These are phyloP conservation scores for Phanerochaete sordida DNA, from an alignment of 768 basidiomycete genomes.

Conservation along the genomic window DNA sequence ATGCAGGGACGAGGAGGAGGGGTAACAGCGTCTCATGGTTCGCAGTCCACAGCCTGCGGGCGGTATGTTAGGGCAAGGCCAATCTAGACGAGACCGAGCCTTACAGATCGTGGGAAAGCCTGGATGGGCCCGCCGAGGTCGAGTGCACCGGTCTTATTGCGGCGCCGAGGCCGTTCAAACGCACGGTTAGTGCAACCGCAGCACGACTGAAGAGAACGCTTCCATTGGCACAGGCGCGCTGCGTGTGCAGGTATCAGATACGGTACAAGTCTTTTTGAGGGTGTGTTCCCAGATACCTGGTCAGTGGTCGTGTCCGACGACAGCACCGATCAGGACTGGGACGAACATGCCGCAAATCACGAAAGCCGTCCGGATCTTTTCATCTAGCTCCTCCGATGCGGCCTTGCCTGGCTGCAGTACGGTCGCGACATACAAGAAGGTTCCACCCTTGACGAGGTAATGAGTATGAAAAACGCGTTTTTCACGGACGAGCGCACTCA, in stretches of 20 bases:
- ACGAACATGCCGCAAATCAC: slow-evolving; percentile 68
- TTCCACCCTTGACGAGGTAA: slow-evolving; percentile 65
- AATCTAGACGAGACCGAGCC: background rate
- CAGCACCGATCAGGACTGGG: slow-evolving; percentile 55
- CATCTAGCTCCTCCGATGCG: slow-evolving; percentile 39
- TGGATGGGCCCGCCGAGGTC: background rate
- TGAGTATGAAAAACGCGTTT: background rate
- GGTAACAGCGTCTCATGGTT: too few relatives aligned
- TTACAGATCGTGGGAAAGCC: background rate
- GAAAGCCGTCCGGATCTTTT: slow-evolving; percentile 44
- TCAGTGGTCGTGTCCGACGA: slow-evolving; percentile 53
- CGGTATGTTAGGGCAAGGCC: background rate
- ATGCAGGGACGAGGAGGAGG: background rate
- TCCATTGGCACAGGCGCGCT: background rate
- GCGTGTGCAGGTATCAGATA: background rate
- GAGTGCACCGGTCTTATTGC: background rate
- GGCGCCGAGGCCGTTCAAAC: background rate
- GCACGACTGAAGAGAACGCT: background rate
- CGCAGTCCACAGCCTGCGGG: background rate
- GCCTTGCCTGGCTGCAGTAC: slow-evolving; percentile 66
- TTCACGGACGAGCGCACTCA: slow-evolving; percentile 26
- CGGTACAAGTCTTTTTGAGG: background rate
- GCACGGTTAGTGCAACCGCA: background rate
- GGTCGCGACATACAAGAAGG: slow-evolving; percentile 92
- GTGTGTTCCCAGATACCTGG: background rate